Conservation (phyloP, 257 asterid species). For the Salvia rosmarinus region DNA sequence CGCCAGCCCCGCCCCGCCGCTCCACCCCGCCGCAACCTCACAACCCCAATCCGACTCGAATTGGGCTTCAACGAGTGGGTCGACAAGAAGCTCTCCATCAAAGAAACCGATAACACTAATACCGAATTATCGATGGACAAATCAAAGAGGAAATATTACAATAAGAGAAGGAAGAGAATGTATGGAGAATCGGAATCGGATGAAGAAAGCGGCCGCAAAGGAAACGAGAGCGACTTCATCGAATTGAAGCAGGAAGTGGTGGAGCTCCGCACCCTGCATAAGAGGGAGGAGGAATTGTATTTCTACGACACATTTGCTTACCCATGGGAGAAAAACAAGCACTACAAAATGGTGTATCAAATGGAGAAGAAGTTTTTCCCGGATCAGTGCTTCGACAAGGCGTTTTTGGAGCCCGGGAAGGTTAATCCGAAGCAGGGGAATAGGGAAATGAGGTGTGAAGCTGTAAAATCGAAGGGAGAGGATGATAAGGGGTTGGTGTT, state of each 20-base stretch:
- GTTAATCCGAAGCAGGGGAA: conserved; percentile 42
- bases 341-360: conserved; percentile 92
- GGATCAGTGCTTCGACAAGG: conserved; percentile 92
- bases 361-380: conserved; percentile 95
- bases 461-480: conserved; percentile 25
- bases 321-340: conserved; percentile 98
- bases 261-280: conserved; percentile 73
- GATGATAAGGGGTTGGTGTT: conserved; percentile 63
- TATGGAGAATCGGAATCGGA: conserved; percentile 76
- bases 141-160: conserved; percentile 72
- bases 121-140: conserved; percentile 51
- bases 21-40: conserved; percentile 40
- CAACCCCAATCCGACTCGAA: conserved; percentile 47
- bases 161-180: conserved; percentile 82
- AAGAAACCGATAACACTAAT: conserved; percentile 17
- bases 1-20: conserved; percentile 43
- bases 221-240: conserved; percentile 51
- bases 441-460: conserved; percentile 26
- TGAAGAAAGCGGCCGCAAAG: conserved; percentile 48
- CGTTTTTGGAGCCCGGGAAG: conserved; percentile 81
- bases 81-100: conserved; percentile 55
- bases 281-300: conserved; percentile 85
- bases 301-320: conserved; percentile 83
- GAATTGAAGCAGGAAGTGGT: conserved; percentile 92
- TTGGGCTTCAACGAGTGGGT: conserved; percentile 81